A percentile compares a stretch with the other conserved stretches of the same genome.
Evolutionary conservation across 1,284 basidiomycete genomes (phyloP).

Genomic region (Leccinum subrobustum): DNA sequence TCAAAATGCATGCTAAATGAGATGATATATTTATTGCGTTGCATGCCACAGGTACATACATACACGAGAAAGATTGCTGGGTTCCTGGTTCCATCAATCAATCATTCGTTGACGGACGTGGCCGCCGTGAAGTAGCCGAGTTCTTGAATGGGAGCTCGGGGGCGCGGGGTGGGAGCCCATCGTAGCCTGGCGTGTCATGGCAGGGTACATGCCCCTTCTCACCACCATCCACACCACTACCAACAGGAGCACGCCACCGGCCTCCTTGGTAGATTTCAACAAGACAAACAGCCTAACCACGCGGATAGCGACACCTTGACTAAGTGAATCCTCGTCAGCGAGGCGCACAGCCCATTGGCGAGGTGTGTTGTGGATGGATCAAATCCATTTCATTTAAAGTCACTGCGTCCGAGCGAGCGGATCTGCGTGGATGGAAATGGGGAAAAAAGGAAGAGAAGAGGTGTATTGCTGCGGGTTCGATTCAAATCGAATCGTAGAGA

Average conservation of each 20-base stretch:
- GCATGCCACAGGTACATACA: neutral
- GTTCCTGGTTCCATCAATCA: neutral
- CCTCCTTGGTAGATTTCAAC: neutral
- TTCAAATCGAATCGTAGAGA: neutral
- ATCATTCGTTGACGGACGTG: neutral
- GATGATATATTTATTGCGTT: neutral
- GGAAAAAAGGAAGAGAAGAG: neutral
- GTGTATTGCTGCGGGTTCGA: neutral
- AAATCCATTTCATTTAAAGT: neutral
- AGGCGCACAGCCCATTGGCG: neutral
- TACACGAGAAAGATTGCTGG: neutral
- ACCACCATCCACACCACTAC: neutral
- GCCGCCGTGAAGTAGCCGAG: neutral
- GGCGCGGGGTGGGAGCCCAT: neutral
- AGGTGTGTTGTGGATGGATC: neutral
- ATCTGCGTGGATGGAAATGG: neutral
- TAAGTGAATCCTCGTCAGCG: neutral
- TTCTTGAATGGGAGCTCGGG: neutral
- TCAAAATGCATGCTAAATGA: neutral
- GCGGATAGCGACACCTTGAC: neutral
- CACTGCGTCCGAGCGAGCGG: neutral
- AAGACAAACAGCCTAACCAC: neutral
- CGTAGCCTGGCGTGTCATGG: neutral
- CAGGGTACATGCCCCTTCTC: neutral
- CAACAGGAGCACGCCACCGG: neutral